Conservation (phyloP, 345 rosid genomes). For the Acer yangbiense region DNA sequence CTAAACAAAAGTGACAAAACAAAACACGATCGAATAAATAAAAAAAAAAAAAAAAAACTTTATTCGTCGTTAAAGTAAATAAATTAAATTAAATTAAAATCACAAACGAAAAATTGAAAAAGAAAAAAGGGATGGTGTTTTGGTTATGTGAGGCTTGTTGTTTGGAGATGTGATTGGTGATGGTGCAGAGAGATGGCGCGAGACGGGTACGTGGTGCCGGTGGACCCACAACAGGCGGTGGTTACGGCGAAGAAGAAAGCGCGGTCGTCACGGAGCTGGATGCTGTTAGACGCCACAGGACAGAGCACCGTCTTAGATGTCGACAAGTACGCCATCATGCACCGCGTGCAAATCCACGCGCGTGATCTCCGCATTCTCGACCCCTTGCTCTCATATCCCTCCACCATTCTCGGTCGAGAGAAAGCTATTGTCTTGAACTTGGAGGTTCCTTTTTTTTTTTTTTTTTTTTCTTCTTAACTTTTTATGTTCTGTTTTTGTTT, state of each 20-base stretch:
- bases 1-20: neutral
- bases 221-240: conserved; percentile 53
- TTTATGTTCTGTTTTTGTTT: neutral
- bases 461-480: neutral
- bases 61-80: no score
- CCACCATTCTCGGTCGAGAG: conserved; percentile 98
- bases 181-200: conserved; percentile 53
- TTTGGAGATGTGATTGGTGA: conserved; percentile 28
- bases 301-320: conserved; percentile 52
- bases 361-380: conserved; percentile 97
- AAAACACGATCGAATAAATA: neutral
- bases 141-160: neutral
- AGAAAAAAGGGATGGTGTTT: no score
- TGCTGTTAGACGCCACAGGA: conserved; percentile 54
- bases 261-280: conserved; percentile 73
- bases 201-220: conserved; percentile 67
- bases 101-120: no score
- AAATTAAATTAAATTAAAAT: no score
- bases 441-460: conserved; percentile 48
- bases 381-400: conserved; percentile 89
- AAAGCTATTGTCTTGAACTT: conserved; percentile 89
- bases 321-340: conserved; percentile 92
- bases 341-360: conserved; percentile 94
- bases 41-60: no score
- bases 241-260: conserved; percentile 63